Evolutionary conservation across 441 rosid species (phyloP).

Genomic region (Euphorbia schlechtendalii): DNA sequence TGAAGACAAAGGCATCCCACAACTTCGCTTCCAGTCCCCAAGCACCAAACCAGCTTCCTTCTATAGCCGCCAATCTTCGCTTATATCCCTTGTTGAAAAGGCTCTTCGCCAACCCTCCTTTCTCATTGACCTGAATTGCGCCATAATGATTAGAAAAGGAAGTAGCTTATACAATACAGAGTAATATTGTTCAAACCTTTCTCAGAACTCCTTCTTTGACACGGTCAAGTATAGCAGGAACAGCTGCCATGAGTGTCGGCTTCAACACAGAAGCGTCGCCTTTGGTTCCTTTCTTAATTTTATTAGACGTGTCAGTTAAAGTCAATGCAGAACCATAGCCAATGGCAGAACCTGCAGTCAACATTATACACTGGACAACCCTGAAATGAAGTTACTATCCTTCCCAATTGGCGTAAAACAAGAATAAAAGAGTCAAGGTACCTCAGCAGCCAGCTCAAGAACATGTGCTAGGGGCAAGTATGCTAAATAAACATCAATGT

Average conservation of each 20-base stretch:
- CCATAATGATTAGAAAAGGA: constrained; percentile 11
- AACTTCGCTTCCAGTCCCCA: constrained; percentile 72
- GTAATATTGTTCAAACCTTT: constrained; percentile 37
- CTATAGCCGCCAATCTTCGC: constrained; percentile 63
- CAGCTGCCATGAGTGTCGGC: constrained; percentile 85
- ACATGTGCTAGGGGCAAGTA: constrained; percentile 97
- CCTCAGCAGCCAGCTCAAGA: constrained; percentile 94
- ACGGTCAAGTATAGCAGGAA: constrained; percentile 90
- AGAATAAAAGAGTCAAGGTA: constrained; percentile 19
- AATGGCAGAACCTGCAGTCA: constrained; percentile 64
- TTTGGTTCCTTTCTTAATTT: constrained; percentile 82
- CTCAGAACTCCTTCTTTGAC: constrained; percentile 77
- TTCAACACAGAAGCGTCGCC: constrained; percentile 81
- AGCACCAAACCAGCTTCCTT: constrained; percentile 98
- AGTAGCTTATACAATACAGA: constrained; percentile 7
- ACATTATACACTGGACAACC: constrained; percentile 55
- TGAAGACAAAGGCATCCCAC: constrained; percentile 72
- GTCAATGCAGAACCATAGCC: constrained; percentile 91
- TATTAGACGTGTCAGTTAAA: constrained; percentile 71
- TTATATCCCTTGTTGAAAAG: constrained; percentile 67
- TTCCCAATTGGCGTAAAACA: constrained; percentile 16
- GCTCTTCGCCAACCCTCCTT: constrained; percentile 61
- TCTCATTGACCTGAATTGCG: constrained; percentile 83
- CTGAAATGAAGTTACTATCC: constrained; percentile 13
- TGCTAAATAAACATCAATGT: constrained; percentile 58